Base-by-base conservation (phyloP, 129 eudicot species). In the Lonicera japonica region DNA sequence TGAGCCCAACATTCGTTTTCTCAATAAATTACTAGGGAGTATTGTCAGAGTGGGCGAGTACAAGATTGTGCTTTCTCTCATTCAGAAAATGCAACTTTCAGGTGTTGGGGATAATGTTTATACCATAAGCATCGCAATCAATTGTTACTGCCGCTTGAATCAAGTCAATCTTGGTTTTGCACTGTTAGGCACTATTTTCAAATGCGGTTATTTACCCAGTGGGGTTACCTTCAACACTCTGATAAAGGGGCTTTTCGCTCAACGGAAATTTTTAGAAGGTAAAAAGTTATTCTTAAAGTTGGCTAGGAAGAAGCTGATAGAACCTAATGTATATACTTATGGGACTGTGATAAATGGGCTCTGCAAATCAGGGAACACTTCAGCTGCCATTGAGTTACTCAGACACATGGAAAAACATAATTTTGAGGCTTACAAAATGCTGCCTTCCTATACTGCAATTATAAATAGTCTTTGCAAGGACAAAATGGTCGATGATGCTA, bases 391-490 rank as follows among this genome's bases (percentile, higher is more conserved):
- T 45, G 40, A 48, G 38, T 69, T 80, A 38, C 63, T 80, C n/a
- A 67, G 47, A 29, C 39, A 70, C 14, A 47, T 80, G 63, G 81
- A 80, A 54, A 1, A 25, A 0, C 50, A 72, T 23, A 16, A 63
- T 18, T 74, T 69, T 65, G 65, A 74, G 68, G 73, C 82, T 2
- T 5, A 46, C 11, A 63, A 21, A 0, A 18, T 60, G 10, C 48
- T 52, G 20, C n/a, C n/a, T n/a, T n/a, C n/a, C n/a, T 80, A 77
- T 45, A 69, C 43, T 45, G 11, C 64, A 0, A 41, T 84, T 20
- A 64, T 84, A 0, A 72, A 71, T 54, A 19, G 81, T 61, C 59
- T 84, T n/a, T 76, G 79, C 55, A 80, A n/a, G n/a, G n/a, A n/a
- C n/a, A n/a, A n/a, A n/a, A n/a, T n/a, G n/a, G n/a, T n/a, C n/a